Conservation (phyloP, 257 asterid species). For the Gentiana dahurica region DNA sequence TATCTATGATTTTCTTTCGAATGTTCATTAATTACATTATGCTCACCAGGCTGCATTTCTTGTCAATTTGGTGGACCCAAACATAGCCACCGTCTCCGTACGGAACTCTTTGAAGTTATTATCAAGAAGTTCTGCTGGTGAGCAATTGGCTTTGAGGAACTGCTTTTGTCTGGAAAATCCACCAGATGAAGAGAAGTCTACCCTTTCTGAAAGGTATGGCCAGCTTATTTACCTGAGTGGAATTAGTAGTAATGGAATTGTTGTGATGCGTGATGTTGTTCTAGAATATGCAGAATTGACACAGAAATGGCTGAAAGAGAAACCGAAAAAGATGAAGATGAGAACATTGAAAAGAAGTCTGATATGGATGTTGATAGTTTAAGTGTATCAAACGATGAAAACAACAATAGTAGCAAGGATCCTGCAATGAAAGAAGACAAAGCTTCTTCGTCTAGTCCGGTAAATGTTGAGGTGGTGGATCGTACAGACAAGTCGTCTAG, state of each 20-base stretch:
- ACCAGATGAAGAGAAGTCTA: constrained; percentile 39
- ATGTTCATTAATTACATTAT: constrained; percentile 10
- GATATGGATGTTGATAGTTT: constrained; percentile 9
- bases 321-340: constrained; percentile 25
- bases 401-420: constrained; percentile 14
- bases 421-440: constrained; percentile 30
- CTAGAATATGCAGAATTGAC: constrained; percentile 43
- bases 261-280: constrained; percentile 17
- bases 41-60: constrained; percentile 68
- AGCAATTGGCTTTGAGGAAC: constrained; percentile 80
- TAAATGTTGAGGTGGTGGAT: constrained; percentile 18
- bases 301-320: constrained; percentile 32
- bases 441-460: constrained; percentile 22
- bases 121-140: constrained; percentile 47
- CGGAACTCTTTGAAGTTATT: constrained; percentile 58
- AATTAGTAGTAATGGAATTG: constrained; percentile 4
- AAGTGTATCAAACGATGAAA: constrained; percentile 2
- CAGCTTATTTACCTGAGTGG: constrained; percentile 11
- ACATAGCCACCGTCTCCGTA: constrained; percentile 61
- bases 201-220: constrained; percentile 48
- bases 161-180: constrained; percentile 92
- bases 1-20: constrained; percentile 8
- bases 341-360: constrained; percentile 28
- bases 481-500: constrained; percentile 29
- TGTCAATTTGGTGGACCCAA: constrained; percentile 79